Conservation (phyloP, 2,329 filamentous ascomycete species). For the Aspergillus uvarum region DNA sequence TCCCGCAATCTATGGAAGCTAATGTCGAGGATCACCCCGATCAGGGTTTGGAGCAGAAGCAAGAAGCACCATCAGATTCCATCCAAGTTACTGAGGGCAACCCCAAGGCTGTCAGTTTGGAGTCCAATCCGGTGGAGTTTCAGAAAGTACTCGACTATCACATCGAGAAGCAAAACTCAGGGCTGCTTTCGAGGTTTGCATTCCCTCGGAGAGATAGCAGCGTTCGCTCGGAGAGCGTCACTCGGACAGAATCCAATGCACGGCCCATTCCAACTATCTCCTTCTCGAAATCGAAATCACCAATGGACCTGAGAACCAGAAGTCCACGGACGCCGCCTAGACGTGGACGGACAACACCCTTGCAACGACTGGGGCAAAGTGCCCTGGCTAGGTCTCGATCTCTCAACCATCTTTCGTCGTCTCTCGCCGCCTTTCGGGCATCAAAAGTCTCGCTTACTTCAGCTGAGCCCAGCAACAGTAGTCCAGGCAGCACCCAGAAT, state of each 20-base stretch:
- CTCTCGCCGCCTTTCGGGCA: conserved; percentile 4
- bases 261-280: neutral
- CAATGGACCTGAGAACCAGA: neutral
- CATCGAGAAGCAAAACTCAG: conserved; percentile 37
- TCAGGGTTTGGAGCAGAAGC: neutral
- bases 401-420: conserved; percentile 27
- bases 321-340: conserved; percentile 3
- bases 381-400: conserved; percentile 42
- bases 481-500: neutral
- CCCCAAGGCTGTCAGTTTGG: conserved; percentile 13
- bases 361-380: conserved; percentile 43
- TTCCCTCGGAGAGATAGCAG: conserved; percentile 26
- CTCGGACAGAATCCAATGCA: neutral
- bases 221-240: conserved; percentile 1
- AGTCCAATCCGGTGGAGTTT: conserved; percentile 28
- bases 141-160: conserved; percentile 38
- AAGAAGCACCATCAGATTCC: neutral
- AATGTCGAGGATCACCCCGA: neutral
- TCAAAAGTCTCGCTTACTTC: neutral
- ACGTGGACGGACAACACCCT: conserved; percentile 33
- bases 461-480: neutral
- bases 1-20: neutral
- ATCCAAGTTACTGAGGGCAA: neutral
- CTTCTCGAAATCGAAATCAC: neutral
- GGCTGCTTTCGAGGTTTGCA: conserved; percentile 37